A percentile compares a stretch with the other conserved stretches of the same genome.
These are phyloP conservation scores for Tolypocladium ophioglossoides DNA, from an alignment of 2,329 filamentous ascomycete species.

Conservation along the genomic window DNA sequence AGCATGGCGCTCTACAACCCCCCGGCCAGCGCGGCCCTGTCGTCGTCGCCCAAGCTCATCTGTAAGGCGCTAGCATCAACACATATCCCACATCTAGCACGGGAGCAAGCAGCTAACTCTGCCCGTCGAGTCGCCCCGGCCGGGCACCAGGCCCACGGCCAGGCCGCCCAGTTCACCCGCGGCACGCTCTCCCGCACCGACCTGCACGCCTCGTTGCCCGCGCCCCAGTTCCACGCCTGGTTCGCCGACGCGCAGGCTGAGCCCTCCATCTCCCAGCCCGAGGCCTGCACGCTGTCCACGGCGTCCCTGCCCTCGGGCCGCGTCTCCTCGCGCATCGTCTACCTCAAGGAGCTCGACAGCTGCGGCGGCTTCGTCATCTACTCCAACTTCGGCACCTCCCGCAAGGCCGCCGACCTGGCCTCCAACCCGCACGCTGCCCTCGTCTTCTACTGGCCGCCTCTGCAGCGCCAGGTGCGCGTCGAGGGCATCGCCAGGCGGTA, in stretches of 20 bases:
- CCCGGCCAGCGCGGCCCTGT: slow-evolving; percentile 16
- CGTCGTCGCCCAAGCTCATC: slow-evolving; percentile 29
- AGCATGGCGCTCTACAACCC: slow-evolving; percentile 35
- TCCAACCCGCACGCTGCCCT: slow-evolving; percentile 70
- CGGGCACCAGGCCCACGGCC: slow-evolving; percentile 42
- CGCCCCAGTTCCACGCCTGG: slow-evolving; percentile 83
- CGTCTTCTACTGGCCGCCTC: slow-evolving; percentile 80
- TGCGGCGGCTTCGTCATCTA: slow-evolving; percentile 77
- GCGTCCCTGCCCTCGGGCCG: slow-evolving; percentile 73
- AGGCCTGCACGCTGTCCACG: slow-evolving; percentile 82
- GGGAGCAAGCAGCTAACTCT: not conserved
- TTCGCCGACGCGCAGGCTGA: slow-evolving; percentile 60
- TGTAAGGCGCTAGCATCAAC: slow-evolving; percentile 21
- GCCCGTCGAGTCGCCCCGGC: slow-evolving; percentile 51
- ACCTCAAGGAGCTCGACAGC: slow-evolving; percentile 86
- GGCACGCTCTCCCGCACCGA: slow-evolving; percentile 50
- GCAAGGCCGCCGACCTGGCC: slow-evolving; percentile 56
- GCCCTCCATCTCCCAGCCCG: slow-evolving; percentile 58
- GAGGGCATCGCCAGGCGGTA: slow-evolving; percentile 68
- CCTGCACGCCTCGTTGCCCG: slow-evolving; percentile 52
- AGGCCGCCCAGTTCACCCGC: slow-evolving; percentile 66
- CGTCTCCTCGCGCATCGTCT: slow-evolving; percentile 78
- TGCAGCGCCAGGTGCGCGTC: slow-evolving; percentile 85
- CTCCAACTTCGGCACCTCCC: slow-evolving; percentile 77
- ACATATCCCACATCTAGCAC: not conserved